A percentile compares a stretch with the other conserved stretches of the same genome.
Conservation (phyloP, 192 early-diverging fungal species). For the Coemansia sp. region DNA sequence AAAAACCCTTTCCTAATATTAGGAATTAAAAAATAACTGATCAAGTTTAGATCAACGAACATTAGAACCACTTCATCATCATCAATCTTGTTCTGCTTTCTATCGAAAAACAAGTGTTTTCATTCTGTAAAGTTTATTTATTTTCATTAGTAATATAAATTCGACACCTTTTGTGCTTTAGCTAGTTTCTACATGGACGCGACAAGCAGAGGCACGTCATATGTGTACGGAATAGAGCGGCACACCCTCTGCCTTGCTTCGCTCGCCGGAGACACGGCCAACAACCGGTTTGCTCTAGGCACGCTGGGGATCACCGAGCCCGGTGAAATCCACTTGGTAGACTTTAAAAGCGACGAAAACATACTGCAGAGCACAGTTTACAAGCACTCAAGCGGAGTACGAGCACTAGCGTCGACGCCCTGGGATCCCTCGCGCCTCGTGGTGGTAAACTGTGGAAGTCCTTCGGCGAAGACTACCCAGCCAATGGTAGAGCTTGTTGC, state of each 20-base stretch:
- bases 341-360: conserved; percentile 38
- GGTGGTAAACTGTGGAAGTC: conserved; percentile 10
- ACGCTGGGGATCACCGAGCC: conserved; percentile 42
- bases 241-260: conserved; percentile 43
- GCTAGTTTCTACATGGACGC: conserved; percentile 18
- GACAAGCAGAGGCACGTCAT: conserved; percentile 19
- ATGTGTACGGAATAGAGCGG: conserved; percentile 52
- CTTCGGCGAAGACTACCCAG: background rate
- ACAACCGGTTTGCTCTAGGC: conserved; percentile 40
- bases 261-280: conserved; percentile 4
- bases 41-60: too few species aligned
- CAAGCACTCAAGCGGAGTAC: conserved; percentile 25
- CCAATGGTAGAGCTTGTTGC: conserved; percentile 16
- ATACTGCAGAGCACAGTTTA: conserved; percentile 19
- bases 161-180: background rate
- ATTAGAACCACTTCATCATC: too few species aligned
- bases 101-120: too few species aligned
- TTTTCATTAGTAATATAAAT: background rate
- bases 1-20: too few species aligned
- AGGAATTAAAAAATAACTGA: too few species aligned
- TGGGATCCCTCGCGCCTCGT: conserved; percentile 26
- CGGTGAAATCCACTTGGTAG: conserved; percentile 43
- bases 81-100: too few species aligned
- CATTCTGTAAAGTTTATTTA: background rate
- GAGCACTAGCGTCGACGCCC: conserved; percentile 21